These are phyloP conservation scores for Paraphoma sp. DNA, from an alignment of 2,329 filamentous ascomycete species.

Conservation along the genomic window DNA sequence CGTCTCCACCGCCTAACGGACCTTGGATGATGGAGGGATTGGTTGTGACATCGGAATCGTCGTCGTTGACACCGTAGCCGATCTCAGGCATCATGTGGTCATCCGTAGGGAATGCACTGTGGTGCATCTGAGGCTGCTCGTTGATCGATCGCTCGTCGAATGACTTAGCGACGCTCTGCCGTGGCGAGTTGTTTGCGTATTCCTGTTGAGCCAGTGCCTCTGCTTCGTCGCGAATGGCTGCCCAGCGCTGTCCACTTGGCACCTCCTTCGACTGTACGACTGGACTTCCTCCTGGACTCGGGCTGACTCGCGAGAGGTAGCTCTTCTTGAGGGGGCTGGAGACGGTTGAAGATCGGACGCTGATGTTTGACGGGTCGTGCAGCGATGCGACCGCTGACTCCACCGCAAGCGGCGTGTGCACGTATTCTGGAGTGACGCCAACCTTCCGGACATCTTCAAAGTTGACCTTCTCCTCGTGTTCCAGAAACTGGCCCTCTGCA, in stretches of 20 bases:
- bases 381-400: slow-evolving; percentile 93
- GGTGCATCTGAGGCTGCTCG: slow-evolving; percentile 65
- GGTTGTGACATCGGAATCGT: slow-evolving; percentile 72
- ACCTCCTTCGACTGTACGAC: slow-evolving; percentile 31
- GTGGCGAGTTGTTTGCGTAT: slow-evolving; percentile 56
- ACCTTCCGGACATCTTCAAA: slow-evolving; percentile 74
- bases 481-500: slow-evolving; percentile 61
- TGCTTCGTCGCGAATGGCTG: slow-evolving; percentile 51
- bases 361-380: slow-evolving; percentile 82
- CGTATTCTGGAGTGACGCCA: slow-evolving; percentile 76
- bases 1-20: slow-evolving; percentile 64
- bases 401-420: slow-evolving; percentile 74
- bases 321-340: slow-evolving; percentile 32
- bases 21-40: slow-evolving; percentile 86
- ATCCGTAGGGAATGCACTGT: slow-evolving; percentile 72
- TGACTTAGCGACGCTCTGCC: slow-evolving; percentile 61
- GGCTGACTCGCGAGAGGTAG: slow-evolving; percentile 33
- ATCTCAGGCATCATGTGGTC: slow-evolving; percentile 79
- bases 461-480: slow-evolving; percentile 57
- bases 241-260: slow-evolving; percentile 43
- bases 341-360: slow-evolving; percentile 45
- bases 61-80: slow-evolving; percentile 66
- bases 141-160: slow-evolving; percentile 47
- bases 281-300: slow-evolving; percentile 17
- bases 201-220: slow-evolving; percentile 40